A percentile compares a stretch with the other conserved stretches of the same genome.
phyloP scores from a whole-genome alignment of 139 green algal species.

The Ettlia oleoabundans region DNA sequence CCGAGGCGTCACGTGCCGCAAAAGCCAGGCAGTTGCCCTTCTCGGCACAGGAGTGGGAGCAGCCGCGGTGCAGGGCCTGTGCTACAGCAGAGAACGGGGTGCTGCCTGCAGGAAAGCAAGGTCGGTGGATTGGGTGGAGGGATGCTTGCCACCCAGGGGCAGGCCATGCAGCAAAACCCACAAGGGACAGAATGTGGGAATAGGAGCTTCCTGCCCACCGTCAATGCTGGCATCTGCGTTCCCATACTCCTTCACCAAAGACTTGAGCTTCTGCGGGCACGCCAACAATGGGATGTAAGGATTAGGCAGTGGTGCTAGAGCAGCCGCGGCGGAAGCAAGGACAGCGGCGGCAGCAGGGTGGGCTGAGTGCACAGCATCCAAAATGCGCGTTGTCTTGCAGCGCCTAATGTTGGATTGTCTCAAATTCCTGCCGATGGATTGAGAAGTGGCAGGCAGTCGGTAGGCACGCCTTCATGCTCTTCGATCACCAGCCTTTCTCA shows the following conservation, averaged over 20 bases:
- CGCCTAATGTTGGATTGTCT: no score
- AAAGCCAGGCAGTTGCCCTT: slow-evolving; percentile 66
- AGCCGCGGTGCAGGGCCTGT: slow-evolving; percentile 15
- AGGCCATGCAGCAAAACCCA: no score
- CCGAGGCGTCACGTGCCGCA: slow-evolving; percentile 60
- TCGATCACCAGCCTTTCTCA: background rate
- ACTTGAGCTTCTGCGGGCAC: slow-evolving; percentile 1
- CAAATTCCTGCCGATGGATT: no score
- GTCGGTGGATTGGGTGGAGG: background rate
- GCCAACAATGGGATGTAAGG: background rate
- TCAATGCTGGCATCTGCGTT: background rate
- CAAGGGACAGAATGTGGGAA: no score
- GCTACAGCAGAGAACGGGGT: background rate
- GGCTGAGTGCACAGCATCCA: no score
- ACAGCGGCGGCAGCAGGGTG: no score
- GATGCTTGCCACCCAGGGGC: no score
- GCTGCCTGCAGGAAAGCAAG: background rate
- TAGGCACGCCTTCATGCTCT: background rate
- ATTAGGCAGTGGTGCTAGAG: background rate
- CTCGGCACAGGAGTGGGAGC: slow-evolving; percentile 7
- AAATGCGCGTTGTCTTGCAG: no score
- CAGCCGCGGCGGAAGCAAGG: background rate
- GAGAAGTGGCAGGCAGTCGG: no score
- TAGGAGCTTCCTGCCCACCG: no score
- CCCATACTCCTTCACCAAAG: slow-evolving; percentile 16